Evolutionary conservation across 106 monocot genomes (phyloP).

Genomic region (Platanthera guangdongensis): DNA sequence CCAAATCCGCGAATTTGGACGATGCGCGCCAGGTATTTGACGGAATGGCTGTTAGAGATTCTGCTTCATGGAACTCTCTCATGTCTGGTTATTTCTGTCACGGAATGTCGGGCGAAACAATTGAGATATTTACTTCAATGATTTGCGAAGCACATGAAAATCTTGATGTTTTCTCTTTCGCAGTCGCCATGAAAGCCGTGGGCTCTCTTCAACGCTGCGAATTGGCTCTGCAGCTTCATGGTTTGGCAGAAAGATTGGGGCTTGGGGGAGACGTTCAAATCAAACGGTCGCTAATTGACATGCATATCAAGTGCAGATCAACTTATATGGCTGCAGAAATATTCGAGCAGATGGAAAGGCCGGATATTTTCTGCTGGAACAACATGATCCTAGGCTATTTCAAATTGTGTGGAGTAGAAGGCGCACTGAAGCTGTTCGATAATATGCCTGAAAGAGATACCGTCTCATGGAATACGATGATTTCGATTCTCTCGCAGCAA

Average conservation of each 20-base stretch:
- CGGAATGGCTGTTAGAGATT: slow-evolving; percentile 59
- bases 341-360: slow-evolving; percentile 36
- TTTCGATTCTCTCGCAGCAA: slow-evolving; percentile 45
- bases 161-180: slow-evolving; percentile 40
- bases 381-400: slow-evolving; percentile 62
- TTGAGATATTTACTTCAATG: slow-evolving; percentile 47
- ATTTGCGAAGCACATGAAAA: slow-evolving; percentile 9
- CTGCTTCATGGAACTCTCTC: slow-evolving; percentile 66
- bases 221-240: slow-evolving; percentile 52
- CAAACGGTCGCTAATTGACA: slow-evolving; percentile 45
- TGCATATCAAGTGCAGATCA: slow-evolving; percentile 64
- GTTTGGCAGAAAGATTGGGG: slow-evolving; percentile 39
- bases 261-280: slow-evolving; percentile 29
- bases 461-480: slow-evolving; percentile 79
- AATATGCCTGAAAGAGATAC: slow-evolving; percentile 56
- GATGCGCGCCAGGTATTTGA: slow-evolving; percentile 56
- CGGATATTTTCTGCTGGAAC: slow-evolving; percentile 63
- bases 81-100: slow-evolving; percentile 51
- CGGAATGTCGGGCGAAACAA: slow-evolving; percentile 15
- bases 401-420: slow-evolving; percentile 24
- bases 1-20: slow-evolving; percentile 21
- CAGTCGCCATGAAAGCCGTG: slow-evolving; percentile 58
- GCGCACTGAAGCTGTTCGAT: slow-evolving; percentile 42
- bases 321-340: slow-evolving; percentile 33
- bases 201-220: slow-evolving; percentile 23